These are phyloP conservation scores for Lachnellula arida DNA, from an alignment of 2,329 filamentous ascomycete species.

Conservation along the genomic window DNA sequence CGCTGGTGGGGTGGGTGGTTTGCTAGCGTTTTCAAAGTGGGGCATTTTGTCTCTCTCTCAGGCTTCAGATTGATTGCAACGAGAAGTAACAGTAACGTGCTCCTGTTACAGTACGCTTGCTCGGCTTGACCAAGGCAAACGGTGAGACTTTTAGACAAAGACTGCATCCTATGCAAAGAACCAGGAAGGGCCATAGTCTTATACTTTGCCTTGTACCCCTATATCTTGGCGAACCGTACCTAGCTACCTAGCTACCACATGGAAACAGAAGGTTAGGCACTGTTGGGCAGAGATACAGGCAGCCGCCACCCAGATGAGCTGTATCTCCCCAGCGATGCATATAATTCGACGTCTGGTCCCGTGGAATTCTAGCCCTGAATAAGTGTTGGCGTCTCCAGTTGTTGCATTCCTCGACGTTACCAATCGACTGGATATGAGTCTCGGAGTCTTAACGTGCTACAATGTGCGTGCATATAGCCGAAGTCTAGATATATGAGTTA, in stretches of 20 bases:
- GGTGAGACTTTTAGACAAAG: conserved; percentile 2
- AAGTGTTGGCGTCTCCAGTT: not conserved
- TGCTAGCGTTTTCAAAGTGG: not conserved
- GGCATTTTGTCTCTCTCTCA: not conserved
- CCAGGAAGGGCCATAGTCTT: conserved; percentile 7
- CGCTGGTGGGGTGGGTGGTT: not conserved
- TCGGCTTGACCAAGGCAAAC: not conserved
- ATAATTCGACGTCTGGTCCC: not conserved
- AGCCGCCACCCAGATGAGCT: not conserved
- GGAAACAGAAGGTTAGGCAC: not conserved
- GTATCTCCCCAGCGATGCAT: not conserved
- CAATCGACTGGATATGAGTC: not conserved
- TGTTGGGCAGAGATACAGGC: conserved; percentile 7
- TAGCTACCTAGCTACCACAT: no score
- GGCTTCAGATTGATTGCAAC: not conserved
- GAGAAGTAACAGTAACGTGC: not conserved
- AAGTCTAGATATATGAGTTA: not conserved
- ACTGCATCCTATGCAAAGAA: conserved; percentile 8
- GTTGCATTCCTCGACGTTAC: not conserved
- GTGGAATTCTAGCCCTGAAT: not conserved
- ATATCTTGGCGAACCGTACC: not conserved
- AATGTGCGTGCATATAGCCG: not conserved
- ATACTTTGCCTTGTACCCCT: conserved; percentile 10
- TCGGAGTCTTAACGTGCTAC: not conserved
- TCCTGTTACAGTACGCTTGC: not conserved